Percentiles rank a stretch among this genome's conserved stretches.
Evolutionary conservation across 1,284 basidiomycete species (phyloP).

Genomic region (Caloboletus firmus): DNA sequence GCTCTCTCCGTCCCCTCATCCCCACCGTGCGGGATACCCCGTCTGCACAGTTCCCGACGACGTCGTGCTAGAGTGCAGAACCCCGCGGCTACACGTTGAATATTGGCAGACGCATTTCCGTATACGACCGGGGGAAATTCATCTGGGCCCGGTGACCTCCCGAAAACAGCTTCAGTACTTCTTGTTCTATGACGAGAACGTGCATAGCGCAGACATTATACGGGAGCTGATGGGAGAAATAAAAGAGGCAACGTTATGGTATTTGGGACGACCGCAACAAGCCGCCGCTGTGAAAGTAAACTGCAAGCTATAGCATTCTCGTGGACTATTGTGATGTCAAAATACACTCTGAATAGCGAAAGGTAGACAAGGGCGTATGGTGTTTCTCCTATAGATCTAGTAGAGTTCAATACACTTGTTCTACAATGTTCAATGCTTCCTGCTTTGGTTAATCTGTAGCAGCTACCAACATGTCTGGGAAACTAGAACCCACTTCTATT

Average conservation of each 20-base stretch:
- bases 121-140: slow-evolving; percentile 7
- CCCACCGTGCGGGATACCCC: slow-evolving; percentile 14
- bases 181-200: slow-evolving; percentile 15
- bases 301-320: background rate
- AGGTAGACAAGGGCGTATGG: background rate
- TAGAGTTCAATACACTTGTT: background rate
- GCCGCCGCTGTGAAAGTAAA: background rate
- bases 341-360: background rate
- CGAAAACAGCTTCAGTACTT: slow-evolving; percentile 17
- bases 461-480: too few species aligned
- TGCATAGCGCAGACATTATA: slow-evolving; percentile 9
- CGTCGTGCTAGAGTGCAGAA: background rate
- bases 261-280: slow-evolving; percentile 17
- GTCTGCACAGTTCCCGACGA: background rate
- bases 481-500: too few species aligned
- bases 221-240: slow-evolving; percentile 23
- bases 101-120: slow-evolving; percentile 6
- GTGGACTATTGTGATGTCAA: background rate
- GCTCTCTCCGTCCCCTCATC: slow-evolving; percentile 2
- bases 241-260: slow-evolving; percentile 21
- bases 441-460: background rate
- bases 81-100: slow-evolving; percentile 2
- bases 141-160: slow-evolving; percentile 12
- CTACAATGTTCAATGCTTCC: background rate
- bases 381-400: background rate